phyloP scores from a whole-genome alignment of 495 filamentous ascomycete genomes.

The Extremus antarcticus region DNA sequence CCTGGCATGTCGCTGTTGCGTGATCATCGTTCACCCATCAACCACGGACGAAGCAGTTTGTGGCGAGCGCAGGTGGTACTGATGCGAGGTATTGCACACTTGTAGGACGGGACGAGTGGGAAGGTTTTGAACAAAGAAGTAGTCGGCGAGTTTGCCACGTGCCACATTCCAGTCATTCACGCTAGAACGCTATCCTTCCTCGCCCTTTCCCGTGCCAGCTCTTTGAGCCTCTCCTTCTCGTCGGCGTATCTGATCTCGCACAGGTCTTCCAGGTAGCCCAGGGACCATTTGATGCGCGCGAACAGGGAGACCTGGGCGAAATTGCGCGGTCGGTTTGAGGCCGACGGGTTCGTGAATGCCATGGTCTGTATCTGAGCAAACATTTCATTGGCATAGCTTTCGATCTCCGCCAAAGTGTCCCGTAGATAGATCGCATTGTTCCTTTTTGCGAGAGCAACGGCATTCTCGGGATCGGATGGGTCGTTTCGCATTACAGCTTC shows the following conservation, averaged over 20 bases:
- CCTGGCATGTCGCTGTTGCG: too few species aligned
- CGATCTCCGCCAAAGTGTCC: not conserved
- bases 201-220: not conserved
- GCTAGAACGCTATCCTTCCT: not conserved
- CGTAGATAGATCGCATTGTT: not conserved
- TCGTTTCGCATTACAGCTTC: not conserved
- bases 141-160: not conserved
- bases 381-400: not conserved
- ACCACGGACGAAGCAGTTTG: too few species aligned
- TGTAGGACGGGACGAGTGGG: not conserved
- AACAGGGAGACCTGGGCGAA: not conserved
- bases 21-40: too few species aligned
- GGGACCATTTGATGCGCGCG: not conserved
- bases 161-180: not conserved
- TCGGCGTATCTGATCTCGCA: not conserved
- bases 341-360: too few species aligned
- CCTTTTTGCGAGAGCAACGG: not conserved
- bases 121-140: not conserved
- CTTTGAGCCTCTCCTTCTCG: not conserved
- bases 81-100: too few species aligned
- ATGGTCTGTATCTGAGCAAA: not conserved
- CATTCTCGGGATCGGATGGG: not conserved
- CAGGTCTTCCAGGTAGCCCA: not conserved
- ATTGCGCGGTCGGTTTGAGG: too few species aligned
- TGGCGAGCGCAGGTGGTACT: too few species aligned